phyloP scores from a whole-genome alignment of 148 eudicot genomes.

The Rhododendron ferrugineum region DNA sequence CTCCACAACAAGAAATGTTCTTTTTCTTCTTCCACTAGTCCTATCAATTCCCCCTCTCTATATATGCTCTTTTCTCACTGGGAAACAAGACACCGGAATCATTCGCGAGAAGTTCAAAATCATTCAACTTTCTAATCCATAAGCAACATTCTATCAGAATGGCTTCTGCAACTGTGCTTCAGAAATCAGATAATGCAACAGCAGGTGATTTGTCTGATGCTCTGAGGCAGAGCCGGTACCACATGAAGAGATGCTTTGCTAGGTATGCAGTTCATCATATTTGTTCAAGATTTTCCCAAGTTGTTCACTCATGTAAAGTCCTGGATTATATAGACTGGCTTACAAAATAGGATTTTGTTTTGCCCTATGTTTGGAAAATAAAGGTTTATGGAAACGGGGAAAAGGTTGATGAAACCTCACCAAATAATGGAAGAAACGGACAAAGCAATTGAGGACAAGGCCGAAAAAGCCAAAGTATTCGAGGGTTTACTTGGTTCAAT shows the following conservation, averaged over 20 bases:
- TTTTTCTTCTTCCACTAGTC: conserved; percentile 19
- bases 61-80: not conserved
- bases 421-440: conserved; percentile 67
- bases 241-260: conserved; percentile 70
- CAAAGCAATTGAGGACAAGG: conserved; percentile 57
- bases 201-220: conserved; percentile 61
- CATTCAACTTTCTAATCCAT: not conserved
- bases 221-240: conserved; percentile 54
- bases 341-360: not conserved
- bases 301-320: not conserved
- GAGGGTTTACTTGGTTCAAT: conserved; percentile 79
- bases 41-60: not conserved
- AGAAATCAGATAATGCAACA: conserved; percentile 29
- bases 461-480: conserved; percentile 59
- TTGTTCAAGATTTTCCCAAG: not conserved
- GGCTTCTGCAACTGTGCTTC: conserved; percentile 42
- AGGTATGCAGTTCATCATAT: conserved; percentile 25
- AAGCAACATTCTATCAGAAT: conserved; percentile 8
- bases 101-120: not conserved
- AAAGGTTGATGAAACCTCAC: conserved; percentile 64
- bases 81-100: not conserved
- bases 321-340: not conserved
- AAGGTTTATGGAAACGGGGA: conserved; percentile 49
- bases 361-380: not conserved
- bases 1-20: conserved; percentile 37